A percentile compares a stretch with the other conserved stretches of the same genome.
Evolutionary conservation across 495 filamentous ascomycete genomes (phyloP).

Genomic region (Platismatia glauca): DNA sequence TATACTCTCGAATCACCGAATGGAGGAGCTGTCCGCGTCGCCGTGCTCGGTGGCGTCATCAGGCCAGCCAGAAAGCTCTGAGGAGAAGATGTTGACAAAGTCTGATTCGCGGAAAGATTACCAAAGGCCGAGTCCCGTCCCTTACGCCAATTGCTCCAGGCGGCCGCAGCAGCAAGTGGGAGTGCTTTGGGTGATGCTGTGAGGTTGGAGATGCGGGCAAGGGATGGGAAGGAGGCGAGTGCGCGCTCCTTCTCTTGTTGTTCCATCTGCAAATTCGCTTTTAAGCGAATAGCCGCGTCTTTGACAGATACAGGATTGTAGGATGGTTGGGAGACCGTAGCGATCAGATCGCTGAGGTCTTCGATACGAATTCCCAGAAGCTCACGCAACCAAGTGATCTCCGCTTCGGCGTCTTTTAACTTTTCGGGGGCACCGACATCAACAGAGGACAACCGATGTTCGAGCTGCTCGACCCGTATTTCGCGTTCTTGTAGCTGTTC

Average conservation of each 20-base stretch:
- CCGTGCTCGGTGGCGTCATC: slow-evolving; percentile 70
- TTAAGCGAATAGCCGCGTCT: slow-evolving; percentile 85
- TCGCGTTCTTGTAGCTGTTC: slow-evolving; percentile 95
- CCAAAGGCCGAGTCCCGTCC: slow-evolving; percentile 39
- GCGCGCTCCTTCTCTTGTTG: slow-evolving; percentile 82
- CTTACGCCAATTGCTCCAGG: slow-evolving; percentile 79
- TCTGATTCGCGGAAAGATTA: slow-evolving; percentile 40
- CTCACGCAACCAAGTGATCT: slow-evolving; percentile 91
- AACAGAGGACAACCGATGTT: slow-evolving; percentile 54
- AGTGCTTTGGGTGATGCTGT: slow-evolving; percentile 71
- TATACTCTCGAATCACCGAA: slow-evolving; percentile 28
- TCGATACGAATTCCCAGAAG: slow-evolving; percentile 82
- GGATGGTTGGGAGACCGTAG: slow-evolving; percentile 59
- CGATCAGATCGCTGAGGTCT: slow-evolving; percentile 86
- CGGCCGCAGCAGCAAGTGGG: slow-evolving; percentile 71
- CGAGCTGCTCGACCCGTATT: slow-evolving; percentile 74
- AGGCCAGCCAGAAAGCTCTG: slow-evolving; percentile 61
- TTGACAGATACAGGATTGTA: slow-evolving; percentile 69
- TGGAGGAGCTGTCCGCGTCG: slow-evolving; percentile 47
- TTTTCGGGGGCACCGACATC: slow-evolving; percentile 69
- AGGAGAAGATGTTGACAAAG: slow-evolving; percentile 51
- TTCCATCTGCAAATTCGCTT: slow-evolving; percentile 94
- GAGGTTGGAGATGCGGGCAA: slow-evolving; percentile 51
- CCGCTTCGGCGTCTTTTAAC: slow-evolving; percentile 81
- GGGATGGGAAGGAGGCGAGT: slow-evolving; percentile 39